Percentiles rank a stretch among this genome's conserved stretches.
Conservation (phyloP, 139 green algal genomes). For the Zygnema cylindricum region DNA sequence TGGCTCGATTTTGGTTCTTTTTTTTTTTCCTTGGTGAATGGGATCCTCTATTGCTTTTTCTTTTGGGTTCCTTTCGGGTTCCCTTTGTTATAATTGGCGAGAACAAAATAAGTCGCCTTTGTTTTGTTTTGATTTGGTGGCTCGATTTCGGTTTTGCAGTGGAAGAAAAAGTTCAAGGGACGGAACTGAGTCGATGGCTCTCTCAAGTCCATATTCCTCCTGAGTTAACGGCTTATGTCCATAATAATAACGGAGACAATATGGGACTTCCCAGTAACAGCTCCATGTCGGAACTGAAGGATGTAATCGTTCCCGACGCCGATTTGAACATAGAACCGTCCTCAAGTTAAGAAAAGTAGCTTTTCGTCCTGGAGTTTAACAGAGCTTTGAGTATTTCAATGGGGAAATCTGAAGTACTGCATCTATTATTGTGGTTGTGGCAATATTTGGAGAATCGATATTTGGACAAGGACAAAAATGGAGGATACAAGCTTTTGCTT, state of each 20-base stretch:
- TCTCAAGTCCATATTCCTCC: slow-evolving; percentile 16
- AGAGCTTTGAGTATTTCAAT: background rate
- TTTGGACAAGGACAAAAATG: too few species aligned
- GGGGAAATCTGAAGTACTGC: background rate
- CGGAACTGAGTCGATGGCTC: slow-evolving; percentile 26
- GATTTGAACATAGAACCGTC: background rate
- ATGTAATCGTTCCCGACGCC: background rate
- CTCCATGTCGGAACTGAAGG: background rate
- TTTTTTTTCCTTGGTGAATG: too few species aligned
- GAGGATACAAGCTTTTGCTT: too few species aligned
- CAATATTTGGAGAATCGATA: background rate
- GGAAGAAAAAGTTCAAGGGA: slow-evolving; percentile 50
- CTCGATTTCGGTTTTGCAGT: slow-evolving; percentile 27
- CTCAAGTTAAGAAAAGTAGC: background rate
- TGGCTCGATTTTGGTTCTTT: too few species aligned
- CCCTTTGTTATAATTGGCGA: too few species aligned
- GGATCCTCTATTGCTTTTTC: too few species aligned
- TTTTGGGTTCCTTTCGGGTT: too few species aligned
- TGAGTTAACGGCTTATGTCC: slow-evolving; percentile 38
- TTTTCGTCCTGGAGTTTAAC: background rate
- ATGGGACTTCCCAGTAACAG: background rate
- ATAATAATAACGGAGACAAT: slow-evolving; percentile 35
- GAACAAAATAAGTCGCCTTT: too few species aligned
- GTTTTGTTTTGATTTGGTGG: background rate
- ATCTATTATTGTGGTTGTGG: background rate